Conservation (phyloP, 345 rosid species). For the Sisymbrium altissimum region DNA sequence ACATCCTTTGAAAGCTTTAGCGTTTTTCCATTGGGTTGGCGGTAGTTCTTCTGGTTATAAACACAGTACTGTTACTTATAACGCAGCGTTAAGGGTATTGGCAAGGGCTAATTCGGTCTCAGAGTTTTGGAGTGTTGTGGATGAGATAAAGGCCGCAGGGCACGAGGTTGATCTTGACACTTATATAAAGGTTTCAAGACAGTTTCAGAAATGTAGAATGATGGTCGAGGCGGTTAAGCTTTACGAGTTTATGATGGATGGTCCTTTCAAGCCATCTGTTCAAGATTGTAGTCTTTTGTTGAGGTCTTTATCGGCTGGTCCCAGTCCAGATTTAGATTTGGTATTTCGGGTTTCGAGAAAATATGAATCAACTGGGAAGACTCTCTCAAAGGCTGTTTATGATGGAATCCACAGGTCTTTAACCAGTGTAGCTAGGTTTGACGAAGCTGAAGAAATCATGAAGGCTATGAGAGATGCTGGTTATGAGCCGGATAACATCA, state of each 20-base stretch:
- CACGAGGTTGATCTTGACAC: slow-evolving; percentile 65
- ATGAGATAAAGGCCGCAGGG: slow-evolving; percentile 64
- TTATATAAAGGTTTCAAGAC: slow-evolving; percentile 69
- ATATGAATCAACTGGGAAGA: slow-evolving; percentile 49
- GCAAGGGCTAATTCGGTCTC: slow-evolving; percentile 52
- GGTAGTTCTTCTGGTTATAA: slow-evolving; percentile 33
- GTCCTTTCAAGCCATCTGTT: slow-evolving; percentile 69
- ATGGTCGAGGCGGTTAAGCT: slow-evolving; percentile 70
- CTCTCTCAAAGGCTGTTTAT: slow-evolving; percentile 66
- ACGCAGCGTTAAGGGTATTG: slow-evolving; percentile 59
- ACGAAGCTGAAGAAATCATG: slow-evolving; percentile 60
- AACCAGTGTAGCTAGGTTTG: slow-evolving; percentile 57
- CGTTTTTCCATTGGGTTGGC: slow-evolving; percentile 55
- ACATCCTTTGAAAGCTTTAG: slow-evolving; percentile 49
- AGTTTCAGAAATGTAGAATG: slow-evolving; percentile 70
- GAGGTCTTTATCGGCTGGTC: slow-evolving; percentile 48
- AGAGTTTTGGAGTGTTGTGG: slow-evolving; percentile 68
- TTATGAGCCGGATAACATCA: slow-evolving; percentile 72
- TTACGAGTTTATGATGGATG: slow-evolving; percentile 85
- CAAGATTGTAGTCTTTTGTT: slow-evolving; percentile 65
- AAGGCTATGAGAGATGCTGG: slow-evolving; percentile 66
- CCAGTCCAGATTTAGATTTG: slow-evolving; percentile 52
- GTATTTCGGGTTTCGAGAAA: slow-evolving; percentile 60
- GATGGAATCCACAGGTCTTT: slow-evolving; percentile 80
- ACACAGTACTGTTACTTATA: slow-evolving; percentile 53